Percentiles rank a stretch among this genome's conserved stretches.
These are phyloP conservation scores for Hansenula anomala DNA, from an alignment of 1,139 yeast species.

Conservation along the genomic window DNA sequence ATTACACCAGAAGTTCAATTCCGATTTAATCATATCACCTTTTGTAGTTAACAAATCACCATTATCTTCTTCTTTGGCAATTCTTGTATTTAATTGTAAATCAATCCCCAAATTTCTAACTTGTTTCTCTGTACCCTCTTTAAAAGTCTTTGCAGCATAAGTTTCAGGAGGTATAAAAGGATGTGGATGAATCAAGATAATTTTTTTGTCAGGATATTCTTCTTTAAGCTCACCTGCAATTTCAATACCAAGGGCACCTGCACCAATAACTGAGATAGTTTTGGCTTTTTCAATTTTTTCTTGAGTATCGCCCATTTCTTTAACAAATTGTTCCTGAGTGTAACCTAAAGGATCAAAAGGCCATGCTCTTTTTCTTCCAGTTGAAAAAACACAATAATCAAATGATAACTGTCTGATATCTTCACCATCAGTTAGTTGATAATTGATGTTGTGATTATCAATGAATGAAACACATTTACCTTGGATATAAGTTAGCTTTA, in stretches of 20 bases:
- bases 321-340: slow-evolving; percentile 19
- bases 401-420: slow-evolving; percentile 31
- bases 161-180: slow-evolving; percentile 18
- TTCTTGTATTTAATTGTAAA: slow-evolving; percentile 16
- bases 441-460: slow-evolving; percentile 24
- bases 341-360: slow-evolving; percentile 45
- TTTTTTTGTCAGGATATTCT: slow-evolving; percentile 19
- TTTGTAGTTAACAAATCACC: slow-evolving; percentile 18
- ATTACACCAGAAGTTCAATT: slow-evolving; percentile 38
- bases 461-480: slow-evolving; percentile 35
- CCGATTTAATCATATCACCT: slow-evolving; percentile 45
- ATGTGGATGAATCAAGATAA: slow-evolving; percentile 24
- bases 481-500: slow-evolving; percentile 31
- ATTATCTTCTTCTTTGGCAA: slow-evolving; percentile 16
- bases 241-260: slow-evolving; percentile 28
- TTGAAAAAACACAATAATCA: slow-evolving; percentile 44
- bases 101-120: slow-evolving; percentile 32
- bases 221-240: slow-evolving; percentile 27
- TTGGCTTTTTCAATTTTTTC: slow-evolving; percentile 16
- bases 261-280: slow-evolving; percentile 25
- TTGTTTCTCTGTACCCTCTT: slow-evolving; percentile 33
- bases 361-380: slow-evolving; percentile 50
- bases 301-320: slow-evolving; percentile 25
- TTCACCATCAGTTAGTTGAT: slow-evolving; percentile 10
- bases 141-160: slow-evolving; percentile 14